These are phyloP conservation scores for Colletotrichum melonis DNA, from an alignment of 2,329 filamentous ascomycete genomes.

Conservation along the genomic window DNA sequence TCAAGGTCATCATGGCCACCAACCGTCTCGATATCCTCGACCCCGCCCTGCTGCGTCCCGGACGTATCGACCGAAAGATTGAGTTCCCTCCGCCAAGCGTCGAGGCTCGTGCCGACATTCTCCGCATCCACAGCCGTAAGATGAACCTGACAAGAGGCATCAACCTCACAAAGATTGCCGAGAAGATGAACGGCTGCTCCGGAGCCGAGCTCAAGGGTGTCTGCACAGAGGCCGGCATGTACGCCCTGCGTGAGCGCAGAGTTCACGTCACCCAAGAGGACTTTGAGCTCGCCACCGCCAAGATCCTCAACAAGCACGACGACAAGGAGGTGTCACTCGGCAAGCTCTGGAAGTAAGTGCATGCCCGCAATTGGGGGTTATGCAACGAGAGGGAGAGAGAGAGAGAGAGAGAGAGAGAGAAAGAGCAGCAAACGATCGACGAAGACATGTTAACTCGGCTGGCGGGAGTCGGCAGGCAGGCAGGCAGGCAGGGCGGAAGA, in stretches of 20 bases:
- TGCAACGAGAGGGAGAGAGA: conserved; percentile 17
- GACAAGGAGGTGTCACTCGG: conserved; percentile 95
- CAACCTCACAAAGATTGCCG: conserved; percentile 97
- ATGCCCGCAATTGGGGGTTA: not conserved
- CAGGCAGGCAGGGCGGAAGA: not conserved
- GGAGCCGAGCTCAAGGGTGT: conserved; percentile 98
- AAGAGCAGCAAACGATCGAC: conserved; percentile 17
- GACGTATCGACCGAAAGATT: conserved; percentile 98
- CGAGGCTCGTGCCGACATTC: conserved; percentile 95
- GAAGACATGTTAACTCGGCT: conserved; percentile 31
- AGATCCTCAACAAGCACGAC: conserved; percentile 99
- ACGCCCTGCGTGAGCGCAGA: conserved; percentile 91
- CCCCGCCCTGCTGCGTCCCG: conserved; percentile 92
- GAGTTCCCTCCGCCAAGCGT: conserved; percentile 98
- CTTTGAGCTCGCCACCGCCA: conserved; percentile 97
- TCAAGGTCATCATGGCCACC: conserved; percentile 99
- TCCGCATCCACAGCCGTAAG: conserved; percentile 95
- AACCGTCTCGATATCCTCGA: conserved; percentile 98
- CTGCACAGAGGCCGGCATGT: conserved; percentile 99
- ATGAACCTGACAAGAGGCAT: conserved; percentile 99
- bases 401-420: conserved; percentile 4
- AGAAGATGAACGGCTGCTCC: conserved; percentile 99
- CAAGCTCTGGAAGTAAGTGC: conserved; percentile 74
- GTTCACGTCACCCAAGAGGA: conserved; percentile 99
- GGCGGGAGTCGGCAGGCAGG: conserved; percentile 29